Evolutionary conservation across 2,329 filamentous ascomycete species (phyloP), one percentile per base, ranked within the genome.

Genomic region (Xylaria sp.): DNA sequence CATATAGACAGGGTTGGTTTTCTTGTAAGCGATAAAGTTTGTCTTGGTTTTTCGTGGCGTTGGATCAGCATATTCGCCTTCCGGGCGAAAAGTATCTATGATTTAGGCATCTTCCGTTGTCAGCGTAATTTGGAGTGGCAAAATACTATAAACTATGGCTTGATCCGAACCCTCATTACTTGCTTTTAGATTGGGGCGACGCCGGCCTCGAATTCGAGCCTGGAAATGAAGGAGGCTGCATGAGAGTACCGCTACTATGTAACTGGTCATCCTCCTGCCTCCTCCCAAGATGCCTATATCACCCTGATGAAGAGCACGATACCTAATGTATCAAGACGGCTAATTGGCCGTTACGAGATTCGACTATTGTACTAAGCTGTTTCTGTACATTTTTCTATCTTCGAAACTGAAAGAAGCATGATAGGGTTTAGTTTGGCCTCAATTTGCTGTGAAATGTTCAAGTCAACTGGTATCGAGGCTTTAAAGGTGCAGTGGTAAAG

Each of bases 41-140:
- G 39, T 46, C 41, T 52, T 15, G 52, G 53, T 60, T 65, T 65
- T 63, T 30, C 46, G 43, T 53, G 61, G 39, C 34, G 43, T 65
- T 59, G 30, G 43, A n/a, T 39, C 53, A 23, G 55, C 34, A 60
- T 60, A 12, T 18, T 36, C 1, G 52, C 30, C 20, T 56, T 43
- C 50, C n/a, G 43, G 64, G 56, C 60, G 56, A 58, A 60, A 50
- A 48, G 41, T 34, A 55, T 48, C 25, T 10, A 20, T 48, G 41
- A 61, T 46, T 61, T 57, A 45, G 36, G 23, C 39, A 34, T 46
- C 20, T 18, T 56, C 52, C 60, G 57, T 28, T 10, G 32, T 13
- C 18, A 20, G 46, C 30, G 23, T 32, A 57, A 6, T 12, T 63
- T 13, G 43, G 25, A n/a, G 34, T 30, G 18, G 39, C 52, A 39